Percentiles rank a stretch among this genome's conserved stretches.
These are phyloP conservation scores for Vitis hybrid DNA, from an alignment of 177 flowering plant genomes.

Conservation along the genomic window DNA sequence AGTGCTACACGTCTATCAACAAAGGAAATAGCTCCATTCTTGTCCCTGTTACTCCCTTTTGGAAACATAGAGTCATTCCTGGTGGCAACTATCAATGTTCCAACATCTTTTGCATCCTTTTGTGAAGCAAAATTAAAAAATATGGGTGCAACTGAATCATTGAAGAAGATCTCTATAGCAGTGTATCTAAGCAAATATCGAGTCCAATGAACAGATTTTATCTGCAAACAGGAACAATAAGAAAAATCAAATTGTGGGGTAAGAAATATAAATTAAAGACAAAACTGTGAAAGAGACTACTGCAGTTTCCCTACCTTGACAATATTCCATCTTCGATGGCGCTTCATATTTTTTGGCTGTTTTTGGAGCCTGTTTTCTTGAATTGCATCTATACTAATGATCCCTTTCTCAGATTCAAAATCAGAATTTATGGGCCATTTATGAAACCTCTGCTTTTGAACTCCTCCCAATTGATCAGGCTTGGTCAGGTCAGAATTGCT, in stretches of 20 bases:
- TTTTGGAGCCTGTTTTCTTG: conserved; percentile 30
- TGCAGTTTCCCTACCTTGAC: conserved; percentile 51
- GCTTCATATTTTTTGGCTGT: conserved; percentile 58
- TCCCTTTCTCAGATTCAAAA: conserved; percentile 46
- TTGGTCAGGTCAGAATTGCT: conserved; percentile 38
- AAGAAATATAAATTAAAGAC: conserved; percentile 8
- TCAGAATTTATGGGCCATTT: conserved; percentile 40
- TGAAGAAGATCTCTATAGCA: conserved; percentile 87
- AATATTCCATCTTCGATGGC: conserved; percentile 84
- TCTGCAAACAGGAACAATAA: conserved; percentile 34
- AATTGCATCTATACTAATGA: conserved; percentile 20
- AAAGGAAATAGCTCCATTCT: conserved; percentile 68
- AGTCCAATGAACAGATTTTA: conserved; percentile 94
- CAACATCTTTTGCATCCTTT: conserved; percentile 87
- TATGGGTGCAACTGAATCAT: conserved; percentile 73
- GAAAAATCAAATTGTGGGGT: conserved; percentile 10
- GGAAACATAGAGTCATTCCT: conserved; percentile 79
- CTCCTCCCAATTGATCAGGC: conserved; percentile 39
- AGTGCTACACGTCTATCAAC: conserved; percentile 86
- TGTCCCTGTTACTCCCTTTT: conserved; percentile 70
- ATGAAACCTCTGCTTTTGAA: conserved; percentile 40
- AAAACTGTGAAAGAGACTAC: not conserved
- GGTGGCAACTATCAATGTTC: conserved; percentile 72
- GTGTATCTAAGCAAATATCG: conserved; percentile 91
- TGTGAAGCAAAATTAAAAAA: conserved; percentile 83